phyloP scores from a whole-genome alignment of 805 yeast genomes.

The Metschnikowia aberdeeniae region DNA sequence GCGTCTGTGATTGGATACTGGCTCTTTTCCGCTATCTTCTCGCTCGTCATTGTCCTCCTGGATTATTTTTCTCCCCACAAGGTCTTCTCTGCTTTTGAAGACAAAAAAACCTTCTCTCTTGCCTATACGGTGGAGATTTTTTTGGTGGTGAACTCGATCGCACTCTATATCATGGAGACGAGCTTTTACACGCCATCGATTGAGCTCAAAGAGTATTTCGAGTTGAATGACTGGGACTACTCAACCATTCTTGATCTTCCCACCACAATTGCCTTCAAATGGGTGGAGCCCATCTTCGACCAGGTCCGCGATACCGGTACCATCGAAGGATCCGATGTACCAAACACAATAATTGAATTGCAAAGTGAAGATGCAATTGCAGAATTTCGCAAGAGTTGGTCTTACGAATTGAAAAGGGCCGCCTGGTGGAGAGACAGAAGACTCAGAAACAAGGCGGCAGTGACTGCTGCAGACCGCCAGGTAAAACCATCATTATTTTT shows the following conservation, averaged over 20 bases:
- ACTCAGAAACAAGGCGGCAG: slow-evolving; percentile 5
- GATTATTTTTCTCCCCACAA: slow-evolving; percentile 21
- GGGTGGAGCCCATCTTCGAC: slow-evolving; percentile 26
- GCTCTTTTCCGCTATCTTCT: slow-evolving; percentile 14
- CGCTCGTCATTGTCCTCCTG: slow-evolving; percentile 14
- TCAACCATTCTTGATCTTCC: slow-evolving; percentile 21
- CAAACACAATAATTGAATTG: slow-evolving; percentile 14
- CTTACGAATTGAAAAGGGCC: slow-evolving; percentile 12
- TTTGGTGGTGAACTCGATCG: slow-evolving; percentile 11
- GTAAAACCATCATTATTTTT: slow-evolving; percentile 21
- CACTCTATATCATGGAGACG: slow-evolving; percentile 17
- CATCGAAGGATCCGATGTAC: slow-evolving; percentile 19
- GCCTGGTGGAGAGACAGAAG: slow-evolving; percentile 19
- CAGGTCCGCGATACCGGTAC: slow-evolving; percentile 22
- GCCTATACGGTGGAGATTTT: slow-evolving; percentile 15
- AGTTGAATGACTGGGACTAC: slow-evolving; percentile 24
- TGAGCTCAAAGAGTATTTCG: slow-evolving; percentile 21
- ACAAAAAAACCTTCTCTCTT: slow-evolving; percentile 8
- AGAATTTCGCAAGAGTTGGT: slow-evolving; percentile 21
- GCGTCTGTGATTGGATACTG: slow-evolving; percentile 24
- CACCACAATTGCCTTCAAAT: slow-evolving; percentile 22
- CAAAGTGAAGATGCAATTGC: slow-evolving; percentile 10
- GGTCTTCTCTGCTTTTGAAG: slow-evolving; percentile 11
- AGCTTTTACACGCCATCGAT: slow-evolving; percentile 20
- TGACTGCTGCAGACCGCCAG: slow-evolving; percentile 11